phyloP scores from a whole-genome alignment of 768 basidiomycete genomes.

The Xanthoconium stramineum region DNA sequence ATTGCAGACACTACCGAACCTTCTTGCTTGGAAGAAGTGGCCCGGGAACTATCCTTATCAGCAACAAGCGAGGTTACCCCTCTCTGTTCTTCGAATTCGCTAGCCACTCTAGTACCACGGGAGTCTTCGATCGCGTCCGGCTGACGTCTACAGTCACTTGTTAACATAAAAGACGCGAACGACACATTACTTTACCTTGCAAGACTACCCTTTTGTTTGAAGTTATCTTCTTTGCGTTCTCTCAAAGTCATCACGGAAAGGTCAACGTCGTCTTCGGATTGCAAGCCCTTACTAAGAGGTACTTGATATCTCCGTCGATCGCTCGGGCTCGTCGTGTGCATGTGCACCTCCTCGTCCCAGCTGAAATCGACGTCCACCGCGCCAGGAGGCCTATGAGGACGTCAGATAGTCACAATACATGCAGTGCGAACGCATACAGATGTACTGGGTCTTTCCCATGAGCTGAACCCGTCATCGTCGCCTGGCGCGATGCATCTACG shows the following conservation, averaged over 20 bases:
- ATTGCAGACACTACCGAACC: slow-evolving; percentile 10
- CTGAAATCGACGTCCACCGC: neutral
- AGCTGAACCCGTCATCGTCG: neutral
- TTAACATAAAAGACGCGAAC: neutral
- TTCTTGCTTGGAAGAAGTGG: slow-evolving; percentile 2
- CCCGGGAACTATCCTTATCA: neutral
- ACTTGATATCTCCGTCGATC: slow-evolving; percentile 13
- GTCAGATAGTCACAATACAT: neutral
- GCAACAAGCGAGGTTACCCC: neutral
- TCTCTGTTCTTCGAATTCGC: neutral
- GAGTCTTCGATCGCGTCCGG: neutral
- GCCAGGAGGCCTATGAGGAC: neutral
- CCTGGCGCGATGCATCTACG: neutral
- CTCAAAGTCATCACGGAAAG: neutral
- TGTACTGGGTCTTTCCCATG: neutral
- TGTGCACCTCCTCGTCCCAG: slow-evolving; percentile 7
- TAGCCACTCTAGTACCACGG: neutral
- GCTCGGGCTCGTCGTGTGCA: neutral
- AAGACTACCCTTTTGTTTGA: neutral
- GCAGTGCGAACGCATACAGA: slow-evolving; percentile 4
- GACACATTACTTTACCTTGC: neutral
- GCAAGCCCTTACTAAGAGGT: slow-evolving; percentile 15
- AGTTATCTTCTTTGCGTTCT: neutral
- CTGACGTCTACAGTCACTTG: neutral
- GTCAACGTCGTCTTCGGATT: neutral